Conservation (phyloP, 768 basidiomycete genomes). For the Russula abietina region DNA sequence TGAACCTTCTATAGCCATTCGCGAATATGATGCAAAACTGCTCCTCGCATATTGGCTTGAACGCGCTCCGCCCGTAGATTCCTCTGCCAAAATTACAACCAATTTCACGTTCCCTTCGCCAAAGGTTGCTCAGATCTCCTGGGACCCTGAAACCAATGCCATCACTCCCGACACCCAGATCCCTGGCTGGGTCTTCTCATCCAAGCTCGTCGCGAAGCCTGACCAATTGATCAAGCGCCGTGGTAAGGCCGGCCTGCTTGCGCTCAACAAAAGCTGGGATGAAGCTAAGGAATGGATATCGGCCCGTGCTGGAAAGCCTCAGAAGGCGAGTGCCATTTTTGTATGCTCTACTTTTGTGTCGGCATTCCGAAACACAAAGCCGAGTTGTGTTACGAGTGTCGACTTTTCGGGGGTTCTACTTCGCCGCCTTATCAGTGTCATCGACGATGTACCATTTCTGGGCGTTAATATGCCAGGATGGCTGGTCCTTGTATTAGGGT, state of each 20-base stretch:
- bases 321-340: constrained; percentile 52
- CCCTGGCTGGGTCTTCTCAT: constrained; percentile 76
- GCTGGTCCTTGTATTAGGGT: constrained; percentile 3
- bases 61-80: constrained; percentile 74
- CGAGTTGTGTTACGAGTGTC: constrained; percentile 5
- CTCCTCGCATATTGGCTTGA: constrained; percentile 96
- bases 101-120: constrained; percentile 60
- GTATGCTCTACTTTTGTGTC: background rate
- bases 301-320: constrained; percentile 85
- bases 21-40: constrained; percentile 98
- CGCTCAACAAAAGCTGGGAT: constrained; percentile 88
- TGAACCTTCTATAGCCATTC: constrained; percentile 52
- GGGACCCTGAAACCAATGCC: constrained; percentile 64
- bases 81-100: constrained; percentile 48
- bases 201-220: constrained; percentile 91
- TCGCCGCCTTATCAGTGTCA: constrained; percentile 7
- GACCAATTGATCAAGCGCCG: constrained; percentile 99
- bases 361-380: constrained; percentile 7
- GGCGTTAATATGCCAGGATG: constrained; percentile 6
- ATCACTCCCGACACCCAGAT: constrained; percentile 56
- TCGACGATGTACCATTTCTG: constrained; percentile 1
- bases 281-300: constrained; percentile 85
- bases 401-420: background rate
- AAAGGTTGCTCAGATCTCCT: constrained; percentile 82
- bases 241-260: constrained; percentile 94